Evolutionary conservation across 2,329 filamentous ascomycete genomes (phyloP), one percentile per base, ranked within the genome.

Genomic region (Fonsecaea nubica): DNA sequence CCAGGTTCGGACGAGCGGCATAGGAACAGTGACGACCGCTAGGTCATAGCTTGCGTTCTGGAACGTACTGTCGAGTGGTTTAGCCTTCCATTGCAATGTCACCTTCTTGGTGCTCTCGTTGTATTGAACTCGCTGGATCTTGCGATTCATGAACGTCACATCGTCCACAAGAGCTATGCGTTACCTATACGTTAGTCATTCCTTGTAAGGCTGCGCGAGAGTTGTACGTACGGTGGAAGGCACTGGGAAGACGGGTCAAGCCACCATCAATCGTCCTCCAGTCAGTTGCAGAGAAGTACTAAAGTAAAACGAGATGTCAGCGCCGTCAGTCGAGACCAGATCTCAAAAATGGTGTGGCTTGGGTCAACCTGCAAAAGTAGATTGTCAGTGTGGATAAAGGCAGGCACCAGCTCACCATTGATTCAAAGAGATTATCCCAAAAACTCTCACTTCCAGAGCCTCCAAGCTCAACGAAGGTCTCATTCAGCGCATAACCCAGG

Each of bases 221-320:
- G 33, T n/a, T 25, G 15, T 10, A 30, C 55, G 21, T 42, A 58
- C 55, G 89, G 10, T 82, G 81, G 76, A 92, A 90, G 0, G 89
- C 85, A 0, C 80, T 75, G 0, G 89, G 88, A 0, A 92, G 81
- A 0, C 84, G 84, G 66, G 84, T 85, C 0, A 88, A 75, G 1
- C 85, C 85, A 73, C 85, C 81, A 72, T 91, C 86, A 68, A 91
- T 89, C 3, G 89, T 90, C n/a, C 79, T 80, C 86, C 86, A 90
- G 3, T 81, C 80, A 0, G 84, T 84, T 0, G 87, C 87, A 1
- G 75, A 72, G 73, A 89, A 89, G 76, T 90, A 90, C 45, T 50
- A 30, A 50, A 50, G 21, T 9, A 50, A 50, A 25, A 25, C 6
- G n/a, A 9, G 21, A 25, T 3, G 45, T 50, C 45, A 50, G 45